These are phyloP conservation scores for Magnolia changhungtana DNA, from an alignment of 164 flowering plant species.

Conservation along the genomic window DNA sequence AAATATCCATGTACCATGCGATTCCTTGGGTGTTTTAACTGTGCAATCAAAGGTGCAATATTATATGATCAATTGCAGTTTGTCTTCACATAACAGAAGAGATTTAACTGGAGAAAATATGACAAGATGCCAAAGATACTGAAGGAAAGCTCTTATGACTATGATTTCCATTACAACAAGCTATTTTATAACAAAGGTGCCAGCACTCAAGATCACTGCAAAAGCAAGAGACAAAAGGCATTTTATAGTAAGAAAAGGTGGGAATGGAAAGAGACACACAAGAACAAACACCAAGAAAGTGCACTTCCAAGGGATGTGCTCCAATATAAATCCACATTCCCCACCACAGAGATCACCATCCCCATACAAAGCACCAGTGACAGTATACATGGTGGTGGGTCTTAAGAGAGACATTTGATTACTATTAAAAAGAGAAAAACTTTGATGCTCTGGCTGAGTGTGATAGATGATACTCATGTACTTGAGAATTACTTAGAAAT, in stretches of 20 bases:
- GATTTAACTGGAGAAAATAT: neutral
- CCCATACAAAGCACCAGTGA: no score
- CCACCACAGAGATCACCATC: neutral
- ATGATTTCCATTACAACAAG: conserved; percentile 1
- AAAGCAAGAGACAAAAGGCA: neutral
- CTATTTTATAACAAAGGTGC: conserved; percentile 4
- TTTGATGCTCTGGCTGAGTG: no score
- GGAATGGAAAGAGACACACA: neutral
- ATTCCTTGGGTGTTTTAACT: no score
- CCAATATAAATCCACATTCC: conserved; percentile 10
- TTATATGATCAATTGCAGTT: no score
- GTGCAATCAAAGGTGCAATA: no score
- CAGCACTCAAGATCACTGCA: conserved; percentile 8
- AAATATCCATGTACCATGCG: no score
- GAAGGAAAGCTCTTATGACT: neutral
- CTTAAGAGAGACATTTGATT: no score
- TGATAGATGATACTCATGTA: no score
- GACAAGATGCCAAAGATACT: neutral
- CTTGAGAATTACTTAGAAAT: no score
- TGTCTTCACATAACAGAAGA: no score
- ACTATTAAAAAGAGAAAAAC: no score
- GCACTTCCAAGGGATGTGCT: conserved; percentile 10
- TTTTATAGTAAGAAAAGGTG: neutral
- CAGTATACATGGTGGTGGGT: no score
- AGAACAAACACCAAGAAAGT: conserved; percentile 3